Conservation (phyloP, 108 stramenopile species). For the Nitzschia sp. region DNA sequence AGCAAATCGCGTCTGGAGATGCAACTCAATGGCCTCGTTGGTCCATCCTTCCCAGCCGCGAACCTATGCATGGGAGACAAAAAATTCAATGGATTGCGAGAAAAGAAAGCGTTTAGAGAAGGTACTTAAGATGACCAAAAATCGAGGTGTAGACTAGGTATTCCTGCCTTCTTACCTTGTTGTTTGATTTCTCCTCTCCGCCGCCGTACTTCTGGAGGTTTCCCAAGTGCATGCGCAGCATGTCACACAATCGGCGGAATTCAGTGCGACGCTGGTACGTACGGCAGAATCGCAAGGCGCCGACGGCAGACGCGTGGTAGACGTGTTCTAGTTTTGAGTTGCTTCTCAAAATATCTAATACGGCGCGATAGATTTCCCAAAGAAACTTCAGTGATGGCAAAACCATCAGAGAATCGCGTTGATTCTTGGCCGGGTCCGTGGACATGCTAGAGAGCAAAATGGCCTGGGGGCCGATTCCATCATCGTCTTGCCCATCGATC, state of each 20-base stretch:
- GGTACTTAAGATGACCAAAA: too few species aligned
- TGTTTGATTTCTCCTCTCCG: slow-evolving; percentile 70
- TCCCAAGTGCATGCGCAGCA: slow-evolving; percentile 92
- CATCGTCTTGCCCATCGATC: slow-evolving; percentile 84
- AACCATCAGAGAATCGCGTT: slow-evolving; percentile 85
- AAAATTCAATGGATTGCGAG: background rate
- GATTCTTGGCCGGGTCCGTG: slow-evolving; percentile 87
- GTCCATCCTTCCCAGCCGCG: slow-evolving; percentile 97
- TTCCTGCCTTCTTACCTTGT: slow-evolving; percentile 62
- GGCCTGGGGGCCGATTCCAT: slow-evolving; percentile 84
- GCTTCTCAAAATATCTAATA: slow-evolving; percentile 91
- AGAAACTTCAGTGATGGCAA: slow-evolving; percentile 97
- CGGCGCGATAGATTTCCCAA: slow-evolving; percentile 97
- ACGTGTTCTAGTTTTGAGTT: slow-evolving; percentile 94
- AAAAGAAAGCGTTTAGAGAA: too few species aligned
- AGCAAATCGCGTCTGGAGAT: slow-evolving; percentile 94
- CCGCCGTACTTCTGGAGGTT: slow-evolving; percentile 93
- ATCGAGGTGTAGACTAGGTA: too few species aligned
- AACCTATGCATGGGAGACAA: slow-evolving; percentile 44
- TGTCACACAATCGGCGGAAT: slow-evolving; percentile 94
- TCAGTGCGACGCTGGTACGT: slow-evolving; percentile 88
- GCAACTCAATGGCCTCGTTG: slow-evolving; percentile 89
- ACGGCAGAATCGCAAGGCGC: slow-evolving; percentile 90
- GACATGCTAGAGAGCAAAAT: slow-evolving; percentile 95
- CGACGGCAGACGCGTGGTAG: slow-evolving; percentile 87